Evolutionary conservation across 2,329 filamentous ascomycete species (phyloP).

Genomic region (Pyricularia pennisetigena): DNA sequence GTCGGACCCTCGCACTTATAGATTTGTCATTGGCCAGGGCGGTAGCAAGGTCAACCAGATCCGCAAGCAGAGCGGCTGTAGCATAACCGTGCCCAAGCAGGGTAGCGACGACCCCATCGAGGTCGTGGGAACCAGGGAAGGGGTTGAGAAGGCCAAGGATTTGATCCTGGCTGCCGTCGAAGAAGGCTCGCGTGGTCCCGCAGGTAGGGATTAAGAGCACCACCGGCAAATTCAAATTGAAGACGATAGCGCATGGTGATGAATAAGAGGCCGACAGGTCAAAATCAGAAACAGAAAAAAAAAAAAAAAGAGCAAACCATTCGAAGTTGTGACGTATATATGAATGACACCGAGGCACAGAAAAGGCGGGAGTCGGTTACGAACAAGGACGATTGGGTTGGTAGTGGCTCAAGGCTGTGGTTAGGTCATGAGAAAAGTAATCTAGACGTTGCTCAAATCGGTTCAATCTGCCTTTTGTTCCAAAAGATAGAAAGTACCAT

Average conservation of each 20-base stretch:
- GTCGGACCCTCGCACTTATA: slow-evolving; percentile 80
- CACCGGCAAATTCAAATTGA: not conserved
- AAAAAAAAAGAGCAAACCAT: not conserved
- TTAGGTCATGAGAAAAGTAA: not conserved
- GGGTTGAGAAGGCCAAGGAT: slow-evolving; percentile 78
- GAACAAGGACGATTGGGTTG: not conserved
- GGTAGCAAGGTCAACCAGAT: slow-evolving; percentile 91
- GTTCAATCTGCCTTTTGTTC: not conserved
- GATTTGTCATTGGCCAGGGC: slow-evolving; percentile 79
- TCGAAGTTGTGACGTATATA: not conserved
- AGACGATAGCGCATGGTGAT: not conserved
- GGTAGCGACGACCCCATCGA: slow-evolving; percentile 72
- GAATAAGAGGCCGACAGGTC: not conserved
- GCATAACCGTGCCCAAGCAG: slow-evolving; percentile 86
- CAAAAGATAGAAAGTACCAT: not conserved
- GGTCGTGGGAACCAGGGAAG: slow-evolving; percentile 69
- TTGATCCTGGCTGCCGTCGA: slow-evolving; percentile 78
- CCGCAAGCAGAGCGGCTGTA: slow-evolving; percentile 83
- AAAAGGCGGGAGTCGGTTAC: not conserved
- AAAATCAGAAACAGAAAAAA: not conserved
- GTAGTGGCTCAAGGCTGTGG: not conserved
- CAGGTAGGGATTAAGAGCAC: slow-evolving; percentile 12
- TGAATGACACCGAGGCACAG: not conserved
- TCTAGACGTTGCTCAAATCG: not conserved
- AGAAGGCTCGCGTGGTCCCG: slow-evolving; percentile 35